phyloP scores from a whole-genome alignment of 2,329 filamentous ascomycete genomes.

The Metarhizium rileyi region DNA sequence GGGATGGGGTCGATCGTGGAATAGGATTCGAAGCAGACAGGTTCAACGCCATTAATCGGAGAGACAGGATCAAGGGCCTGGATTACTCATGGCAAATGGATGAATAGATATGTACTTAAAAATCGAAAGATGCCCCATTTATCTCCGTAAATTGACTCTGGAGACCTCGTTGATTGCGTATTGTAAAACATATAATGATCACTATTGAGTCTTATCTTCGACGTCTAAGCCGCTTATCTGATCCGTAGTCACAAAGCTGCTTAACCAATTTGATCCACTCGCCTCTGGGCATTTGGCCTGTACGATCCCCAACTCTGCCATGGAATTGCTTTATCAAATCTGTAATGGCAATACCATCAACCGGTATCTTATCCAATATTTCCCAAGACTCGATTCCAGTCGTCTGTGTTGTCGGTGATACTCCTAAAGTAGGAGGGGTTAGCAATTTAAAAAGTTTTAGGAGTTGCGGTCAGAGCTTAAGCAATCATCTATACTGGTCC shows the following conservation, averaged over 20 bases:
- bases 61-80: slow-evolving; percentile 65
- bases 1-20: slow-evolving; percentile 92
- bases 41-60: slow-evolving; percentile 78
- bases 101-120: slow-evolving; percentile 42
- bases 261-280: slow-evolving; percentile 53
- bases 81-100: slow-evolving; percentile 97
- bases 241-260: slow-evolving; percentile 40
- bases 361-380: slow-evolving; percentile 43
- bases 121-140: not conserved
- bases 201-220: slow-evolving; percentile 19
- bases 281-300: slow-evolving; percentile 39
- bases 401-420: slow-evolving; percentile 25
- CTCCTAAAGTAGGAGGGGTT: slow-evolving; percentile 10
- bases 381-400: slow-evolving; percentile 38
- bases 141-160: not conserved
- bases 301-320: slow-evolving; percentile 40
- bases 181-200: not conserved
- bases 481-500: not conserved
- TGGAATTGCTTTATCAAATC: slow-evolving; percentile 45
- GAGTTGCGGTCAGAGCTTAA: not conserved
- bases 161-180: not conserved
- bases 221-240: slow-evolving; percentile 42
- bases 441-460: not conserved
- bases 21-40: slow-evolving; percentile 92
- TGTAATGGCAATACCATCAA: slow-evolving; percentile 44